A percentile compares a stretch with the other conserved stretches of the same genome.
phyloP scores from a whole-genome alignment of 1,284 basidiomycete species.

The Vanrija humicola region DNA sequence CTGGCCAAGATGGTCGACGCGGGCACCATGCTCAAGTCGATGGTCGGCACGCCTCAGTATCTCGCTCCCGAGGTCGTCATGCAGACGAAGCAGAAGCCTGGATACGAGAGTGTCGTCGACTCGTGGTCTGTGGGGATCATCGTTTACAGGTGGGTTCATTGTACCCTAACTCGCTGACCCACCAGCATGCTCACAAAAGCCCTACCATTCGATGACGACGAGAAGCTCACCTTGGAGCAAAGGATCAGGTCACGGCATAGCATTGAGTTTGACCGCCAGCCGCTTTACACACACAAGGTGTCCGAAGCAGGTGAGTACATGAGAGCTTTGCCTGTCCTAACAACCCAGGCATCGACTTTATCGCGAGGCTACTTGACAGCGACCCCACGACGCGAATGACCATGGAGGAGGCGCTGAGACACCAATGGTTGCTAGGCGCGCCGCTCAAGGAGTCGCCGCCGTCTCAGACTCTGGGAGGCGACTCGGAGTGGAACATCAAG shows the following conservation, averaged over 20 bases:
- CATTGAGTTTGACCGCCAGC: slow-evolving; percentile 61
- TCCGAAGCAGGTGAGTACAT: slow-evolving; percentile 42
- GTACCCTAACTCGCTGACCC: not conserved
- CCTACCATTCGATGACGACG: slow-evolving; percentile 48
- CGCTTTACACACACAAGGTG: slow-evolving; percentile 45
- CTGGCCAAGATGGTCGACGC: slow-evolving; percentile 67
- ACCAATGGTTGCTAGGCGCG: slow-evolving; percentile 60
- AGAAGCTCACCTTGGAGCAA: slow-evolving; percentile 35
- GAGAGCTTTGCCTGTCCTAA: slow-evolving; percentile 23
- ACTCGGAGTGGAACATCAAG: slow-evolving; percentile 40
- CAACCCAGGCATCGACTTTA: slow-evolving; percentile 53
- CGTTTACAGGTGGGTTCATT: slow-evolving; percentile 66
- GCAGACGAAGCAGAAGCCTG: slow-evolving; percentile 58
- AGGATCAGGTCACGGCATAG: slow-evolving; percentile 57
- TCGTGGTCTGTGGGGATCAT: slow-evolving; percentile 93
- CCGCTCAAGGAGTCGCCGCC: slow-evolving; percentile 24
- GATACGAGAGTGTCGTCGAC: slow-evolving; percentile 79
- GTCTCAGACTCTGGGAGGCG: slow-evolving; percentile 29
- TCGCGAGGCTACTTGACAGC: slow-evolving; percentile 53
- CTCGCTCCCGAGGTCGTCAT: slow-evolving; percentile 61
- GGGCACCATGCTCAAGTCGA: slow-evolving; percentile 44
- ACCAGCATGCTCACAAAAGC: slow-evolving; percentile 50
- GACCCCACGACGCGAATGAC: slow-evolving; percentile 60
- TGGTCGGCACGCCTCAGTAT: slow-evolving; percentile 51
- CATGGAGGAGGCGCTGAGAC: slow-evolving; percentile 57